Conservation (phyloP, 257 asterid genomes). For the Solanum appendiculatum region DNA sequence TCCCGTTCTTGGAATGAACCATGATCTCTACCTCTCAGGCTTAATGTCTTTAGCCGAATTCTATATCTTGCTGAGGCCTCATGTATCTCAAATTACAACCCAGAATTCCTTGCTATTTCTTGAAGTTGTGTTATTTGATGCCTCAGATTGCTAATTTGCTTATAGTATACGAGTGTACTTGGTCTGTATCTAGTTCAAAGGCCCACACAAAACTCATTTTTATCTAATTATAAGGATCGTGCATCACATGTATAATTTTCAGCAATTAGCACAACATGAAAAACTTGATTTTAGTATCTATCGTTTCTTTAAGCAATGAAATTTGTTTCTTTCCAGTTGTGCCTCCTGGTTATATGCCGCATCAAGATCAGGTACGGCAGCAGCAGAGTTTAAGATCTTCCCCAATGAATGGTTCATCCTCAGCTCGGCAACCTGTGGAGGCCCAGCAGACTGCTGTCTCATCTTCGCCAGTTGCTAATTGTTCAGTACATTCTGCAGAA, state of each 20-base stretch:
- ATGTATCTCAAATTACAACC: neutral
- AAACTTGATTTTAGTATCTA: neutral
- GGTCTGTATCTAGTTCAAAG: neutral
- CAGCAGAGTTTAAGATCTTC: constrained; percentile 1
- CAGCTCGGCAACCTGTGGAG: neutral
- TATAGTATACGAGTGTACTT: neutral
- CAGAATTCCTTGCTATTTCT: neutral
- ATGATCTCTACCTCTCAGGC: neutral
- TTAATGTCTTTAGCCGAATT: neutral
- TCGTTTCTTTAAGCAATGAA: neutral
- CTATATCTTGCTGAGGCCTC: neutral
- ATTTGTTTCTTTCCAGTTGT: neutral
- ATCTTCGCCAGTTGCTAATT: neutral
- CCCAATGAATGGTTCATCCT: neutral
- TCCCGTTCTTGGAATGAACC: neutral
- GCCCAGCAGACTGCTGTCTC: neutral
- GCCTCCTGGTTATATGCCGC: constrained; percentile 3
- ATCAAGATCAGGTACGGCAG: neutral
- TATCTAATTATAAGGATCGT: neutral
- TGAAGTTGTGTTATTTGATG: neutral
- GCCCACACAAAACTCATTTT: neutral
- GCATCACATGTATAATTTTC: neutral
- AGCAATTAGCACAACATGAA: neutral
- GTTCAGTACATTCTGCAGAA: neutral
- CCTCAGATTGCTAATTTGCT: neutral